Evolutionary conservation across 148 eudicot genomes (phyloP), one percentile per base, ranked within the genome.

Genomic region (Polygonum maritimum): DNA sequence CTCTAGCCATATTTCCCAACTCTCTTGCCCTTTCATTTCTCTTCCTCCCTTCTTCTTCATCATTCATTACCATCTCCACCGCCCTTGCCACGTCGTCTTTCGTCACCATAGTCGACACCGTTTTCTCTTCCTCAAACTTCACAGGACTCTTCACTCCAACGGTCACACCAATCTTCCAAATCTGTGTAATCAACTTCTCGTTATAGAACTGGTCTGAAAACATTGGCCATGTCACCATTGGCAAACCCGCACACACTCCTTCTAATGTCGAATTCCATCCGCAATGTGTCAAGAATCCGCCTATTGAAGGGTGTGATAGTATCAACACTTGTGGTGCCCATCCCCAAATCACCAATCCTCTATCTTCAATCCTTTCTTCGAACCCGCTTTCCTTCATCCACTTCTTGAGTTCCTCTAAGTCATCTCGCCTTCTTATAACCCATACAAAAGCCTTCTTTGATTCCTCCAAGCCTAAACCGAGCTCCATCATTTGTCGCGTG

Each of bases 371-470:
- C 52, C 79, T 78, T 22, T 78, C 54, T 48, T 78, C 70, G 31
- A 70, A 78, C 51, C 79, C 52, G 21, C 60, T 62, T 22, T 78
- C 75, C 21, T 71, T 6, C 39, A 70, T 54, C 75, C 75, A 70
- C 9, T 71, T 36, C 67, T 77, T 75, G 22, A 76, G n/a, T 22
- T 78, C 75, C 4, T 52, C 75, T 11, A 31, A 7, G 33, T 11
- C 11, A 14, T 39, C 51, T 51, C 65, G 13, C 7, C 75, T 74
- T 71, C 75, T 71, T 39, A 71, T 38, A 1, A 80, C 86, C 90
- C 90, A 87, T 21, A 87, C 73, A 40, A 87, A 87, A 2, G 83
- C 79, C 0, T 75, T 73, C 7, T 73, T 81, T 1, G 88, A 83
- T 31, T 26, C 75, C 76, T 84, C 87, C 44, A 88, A 55, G 3